A percentile compares a stretch with the other conserved stretches of the same genome.
phyloP scores from a whole-genome alignment of 495 filamentous ascomycete species.

The Trichoderma reesei region DNA sequence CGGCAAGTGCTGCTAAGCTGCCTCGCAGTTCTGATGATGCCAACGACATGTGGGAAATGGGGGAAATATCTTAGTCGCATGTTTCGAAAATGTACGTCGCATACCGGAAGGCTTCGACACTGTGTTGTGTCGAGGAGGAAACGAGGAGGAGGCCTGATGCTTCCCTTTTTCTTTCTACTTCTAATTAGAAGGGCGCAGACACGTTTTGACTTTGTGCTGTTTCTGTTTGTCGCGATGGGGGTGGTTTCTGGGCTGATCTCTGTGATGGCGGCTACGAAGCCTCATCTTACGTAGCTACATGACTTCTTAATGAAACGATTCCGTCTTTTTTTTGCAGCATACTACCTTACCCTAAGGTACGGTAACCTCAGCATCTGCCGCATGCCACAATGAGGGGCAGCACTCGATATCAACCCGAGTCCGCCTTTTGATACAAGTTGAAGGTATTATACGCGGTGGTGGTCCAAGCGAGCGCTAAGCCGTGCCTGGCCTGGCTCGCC shows the following conservation, averaged over 20 bases:
- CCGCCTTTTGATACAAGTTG: too few relatives aligned
- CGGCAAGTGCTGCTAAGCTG: constrained; percentile 76
- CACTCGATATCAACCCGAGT: too few relatives aligned
- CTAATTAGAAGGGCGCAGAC: constrained; percentile 8
- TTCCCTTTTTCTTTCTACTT: constrained; percentile 15
- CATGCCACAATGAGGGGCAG: too few relatives aligned
- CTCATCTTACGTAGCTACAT: constrained; percentile 10
- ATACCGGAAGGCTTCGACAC: neutral
- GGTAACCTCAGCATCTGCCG: too few relatives aligned
- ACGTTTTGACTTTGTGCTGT: constrained; percentile 11
- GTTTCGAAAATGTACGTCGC: constrained; percentile 10
- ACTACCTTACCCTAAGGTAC: too few relatives aligned
- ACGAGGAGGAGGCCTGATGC: constrained; percentile 22
- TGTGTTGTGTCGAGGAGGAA: constrained; percentile 10
- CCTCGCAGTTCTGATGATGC: constrained; percentile 9
- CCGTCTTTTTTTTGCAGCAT: neutral
- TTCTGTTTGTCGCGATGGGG: constrained; percentile 11
- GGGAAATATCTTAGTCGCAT: neutral
- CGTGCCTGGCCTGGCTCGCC: neutral
- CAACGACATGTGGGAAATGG: neutral
- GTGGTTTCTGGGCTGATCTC: constrained; percentile 7
- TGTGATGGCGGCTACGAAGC: neutral
- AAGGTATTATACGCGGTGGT: neutral
- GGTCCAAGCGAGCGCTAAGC: neutral
- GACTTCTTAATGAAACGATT: constrained; percentile 6